These are phyloP conservation scores for Exophiala sideris DNA, from an alignment of 2,329 filamentous ascomycete genomes.

Conservation along the genomic window DNA sequence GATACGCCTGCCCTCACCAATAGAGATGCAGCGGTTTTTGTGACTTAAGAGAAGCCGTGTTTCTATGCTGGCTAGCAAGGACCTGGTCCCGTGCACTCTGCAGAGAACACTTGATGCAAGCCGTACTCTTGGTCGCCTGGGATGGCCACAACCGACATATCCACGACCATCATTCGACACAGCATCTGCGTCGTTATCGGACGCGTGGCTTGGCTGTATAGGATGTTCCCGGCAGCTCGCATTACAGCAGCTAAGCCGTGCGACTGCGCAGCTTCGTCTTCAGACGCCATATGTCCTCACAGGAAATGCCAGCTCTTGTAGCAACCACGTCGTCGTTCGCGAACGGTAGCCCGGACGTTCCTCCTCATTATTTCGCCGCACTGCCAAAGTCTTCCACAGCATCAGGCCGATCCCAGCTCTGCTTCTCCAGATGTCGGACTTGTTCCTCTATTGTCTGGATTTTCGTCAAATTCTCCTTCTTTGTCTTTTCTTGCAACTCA, in stretches of 20 bases:
- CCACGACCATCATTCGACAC: too few relatives aligned
- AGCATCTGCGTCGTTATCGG: too few relatives aligned
- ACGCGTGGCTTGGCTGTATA: background rate
- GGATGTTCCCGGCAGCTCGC: background rate
- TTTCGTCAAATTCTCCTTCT: constrained; percentile 49
- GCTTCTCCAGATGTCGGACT: constrained; percentile 63
- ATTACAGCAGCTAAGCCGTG: background rate
- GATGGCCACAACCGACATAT: too few relatives aligned
- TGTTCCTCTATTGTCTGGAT: constrained; percentile 56
- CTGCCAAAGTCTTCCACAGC: constrained; percentile 68
- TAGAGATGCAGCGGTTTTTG: too few relatives aligned
- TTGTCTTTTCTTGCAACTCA: constrained; percentile 59
- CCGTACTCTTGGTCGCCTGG: too few relatives aligned
- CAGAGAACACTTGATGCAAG: too few relatives aligned
- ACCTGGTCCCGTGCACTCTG: too few relatives aligned
- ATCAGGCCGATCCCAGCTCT: constrained; percentile 69
- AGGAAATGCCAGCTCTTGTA: background rate
- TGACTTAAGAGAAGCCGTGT: too few relatives aligned
- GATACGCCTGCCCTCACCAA: too few relatives aligned
- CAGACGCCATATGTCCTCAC: background rate
- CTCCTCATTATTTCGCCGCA: constrained; percentile 24
- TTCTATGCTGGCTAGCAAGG: too few relatives aligned
- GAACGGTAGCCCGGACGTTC: too few relatives aligned
- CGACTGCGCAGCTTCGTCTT: background rate
- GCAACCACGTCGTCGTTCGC: background rate